phyloP scores from a whole-genome alignment of 305 asterid species.

The Plantago lanceolata region DNA sequence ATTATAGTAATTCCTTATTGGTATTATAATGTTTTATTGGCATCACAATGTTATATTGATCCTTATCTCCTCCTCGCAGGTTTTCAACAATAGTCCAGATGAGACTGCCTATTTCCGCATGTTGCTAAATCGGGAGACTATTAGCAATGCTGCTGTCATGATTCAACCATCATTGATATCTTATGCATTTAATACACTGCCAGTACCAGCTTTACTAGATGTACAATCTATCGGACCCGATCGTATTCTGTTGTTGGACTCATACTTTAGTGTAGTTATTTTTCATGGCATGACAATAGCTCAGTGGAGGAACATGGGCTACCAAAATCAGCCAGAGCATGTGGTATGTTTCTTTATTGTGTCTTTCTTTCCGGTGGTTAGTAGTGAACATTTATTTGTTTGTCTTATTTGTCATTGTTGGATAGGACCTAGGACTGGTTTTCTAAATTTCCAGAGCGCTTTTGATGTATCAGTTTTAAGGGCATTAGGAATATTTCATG shows the following conservation, averaged over 20 bases:
- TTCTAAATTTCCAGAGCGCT: neutral
- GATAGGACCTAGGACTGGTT: slow-evolving; percentile 3
- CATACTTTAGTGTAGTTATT: slow-evolving; percentile 89
- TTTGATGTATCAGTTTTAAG: no score
- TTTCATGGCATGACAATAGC: slow-evolving; percentile 98
- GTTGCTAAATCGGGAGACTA: slow-evolving; percentile 81
- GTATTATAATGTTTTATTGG: no score
- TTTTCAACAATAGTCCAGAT: slow-evolving; percentile 95
- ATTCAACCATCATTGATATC: slow-evolving; percentile 91
- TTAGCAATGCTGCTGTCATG: slow-evolving; percentile 95
- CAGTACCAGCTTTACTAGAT: slow-evolving; percentile 87
- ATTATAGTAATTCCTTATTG: neutral
- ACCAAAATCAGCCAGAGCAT: slow-evolving; percentile 90
- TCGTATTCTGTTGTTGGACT: slow-evolving; percentile 88
- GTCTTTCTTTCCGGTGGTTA: slow-evolving; percentile 3
- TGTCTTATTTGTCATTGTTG: neutral
- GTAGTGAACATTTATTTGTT: neutral
- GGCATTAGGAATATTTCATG: no score
- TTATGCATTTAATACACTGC: slow-evolving; percentile 78
- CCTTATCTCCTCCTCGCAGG: slow-evolving; percentile 38
- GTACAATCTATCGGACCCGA: slow-evolving; percentile 91
- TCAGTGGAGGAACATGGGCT: slow-evolving; percentile 98
- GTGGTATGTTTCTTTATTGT: slow-evolving; percentile 41
- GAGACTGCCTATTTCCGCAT: slow-evolving; percentile 99
- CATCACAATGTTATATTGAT: no score